Conservation (phyloP, 257 asterid species). For the Ilex aquifolium region DNA sequence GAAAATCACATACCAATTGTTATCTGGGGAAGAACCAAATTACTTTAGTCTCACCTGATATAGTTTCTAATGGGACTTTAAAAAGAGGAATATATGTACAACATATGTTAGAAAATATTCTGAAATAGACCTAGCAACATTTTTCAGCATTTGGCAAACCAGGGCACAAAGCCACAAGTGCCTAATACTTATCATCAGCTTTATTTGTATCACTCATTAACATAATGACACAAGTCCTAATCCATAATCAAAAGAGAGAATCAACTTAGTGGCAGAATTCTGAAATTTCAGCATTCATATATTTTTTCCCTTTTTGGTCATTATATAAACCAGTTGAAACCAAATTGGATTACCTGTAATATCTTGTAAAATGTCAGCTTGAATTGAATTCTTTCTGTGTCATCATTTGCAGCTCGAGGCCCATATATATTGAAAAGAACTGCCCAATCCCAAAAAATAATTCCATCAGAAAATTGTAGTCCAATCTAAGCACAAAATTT, state of each 20-base stretch:
- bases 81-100: slow-evolving; percentile 1
- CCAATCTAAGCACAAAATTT: no score
- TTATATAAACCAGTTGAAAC: neutral
- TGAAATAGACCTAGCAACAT: no score
- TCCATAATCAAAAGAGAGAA: no score
- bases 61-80: neutral
- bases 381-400: slow-evolving; percentile 67
- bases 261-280: neutral
- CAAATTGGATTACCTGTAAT: slow-evolving; percentile 54
- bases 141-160: no score
- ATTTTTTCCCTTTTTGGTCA: no score
- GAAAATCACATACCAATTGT: no score
- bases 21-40: no score
- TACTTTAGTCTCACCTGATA: no score
- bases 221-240: no score
- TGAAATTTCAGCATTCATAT: neutral
- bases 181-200: no score
- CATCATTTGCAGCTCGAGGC: slow-evolving; percentile 80
- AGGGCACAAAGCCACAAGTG: no score
- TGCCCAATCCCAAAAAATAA: slow-evolving; percentile 27
- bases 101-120: neutral
- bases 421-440: slow-evolving; percentile 93
- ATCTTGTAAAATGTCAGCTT: slow-evolving; percentile 60
- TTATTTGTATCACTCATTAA: no score
- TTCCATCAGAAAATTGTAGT: neutral